These are phyloP conservation scores for Aspergillus vadensis DNA, from an alignment of 2,329 filamentous ascomycete genomes.

Conservation along the genomic window DNA sequence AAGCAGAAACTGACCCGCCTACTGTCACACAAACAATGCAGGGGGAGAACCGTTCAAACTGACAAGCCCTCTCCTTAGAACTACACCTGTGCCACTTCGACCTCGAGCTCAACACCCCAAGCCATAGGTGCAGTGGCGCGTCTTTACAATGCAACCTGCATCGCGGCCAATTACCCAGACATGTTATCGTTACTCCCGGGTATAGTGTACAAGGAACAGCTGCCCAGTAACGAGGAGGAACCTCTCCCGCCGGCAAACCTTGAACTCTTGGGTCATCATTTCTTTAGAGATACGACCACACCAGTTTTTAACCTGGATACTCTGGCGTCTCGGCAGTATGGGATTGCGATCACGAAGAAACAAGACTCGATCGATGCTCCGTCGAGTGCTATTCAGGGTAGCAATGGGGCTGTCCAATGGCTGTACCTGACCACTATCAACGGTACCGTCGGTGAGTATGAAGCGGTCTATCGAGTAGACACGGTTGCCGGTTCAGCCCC, in stretches of 20 bases:
- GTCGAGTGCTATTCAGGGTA: conserved; percentile 59
- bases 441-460: conserved; percentile 63
- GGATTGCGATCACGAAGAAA: conserved; percentile 65
- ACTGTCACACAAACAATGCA: background rate
- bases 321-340: conserved; percentile 46
- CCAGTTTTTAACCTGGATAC: conserved; percentile 80
- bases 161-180: conserved; percentile 69
- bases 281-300: conserved; percentile 67
- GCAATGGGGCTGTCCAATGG: conserved; percentile 74
- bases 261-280: conserved; percentile 74
- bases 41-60: background rate
- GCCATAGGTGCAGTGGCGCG: conserved; percentile 74
- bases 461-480: conserved; percentile 78
- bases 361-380: conserved; percentile 65
- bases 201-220: conserved; percentile 68
- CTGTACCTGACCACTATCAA: conserved; percentile 64
- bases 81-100: conserved; percentile 75
- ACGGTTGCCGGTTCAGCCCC: conserved; percentile 82
- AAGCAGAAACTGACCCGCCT: conserved; percentile 26
- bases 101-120: conserved; percentile 63
- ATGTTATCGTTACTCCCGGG: conserved; percentile 66
- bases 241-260: conserved; percentile 59
- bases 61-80: conserved; percentile 61
- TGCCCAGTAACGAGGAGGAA: conserved; percentile 43
- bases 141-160: conserved; percentile 85